These are phyloP conservation scores for Ophiosphaerella narmari DNA, from an alignment of 2,329 filamentous ascomycete genomes.

Conservation along the genomic window DNA sequence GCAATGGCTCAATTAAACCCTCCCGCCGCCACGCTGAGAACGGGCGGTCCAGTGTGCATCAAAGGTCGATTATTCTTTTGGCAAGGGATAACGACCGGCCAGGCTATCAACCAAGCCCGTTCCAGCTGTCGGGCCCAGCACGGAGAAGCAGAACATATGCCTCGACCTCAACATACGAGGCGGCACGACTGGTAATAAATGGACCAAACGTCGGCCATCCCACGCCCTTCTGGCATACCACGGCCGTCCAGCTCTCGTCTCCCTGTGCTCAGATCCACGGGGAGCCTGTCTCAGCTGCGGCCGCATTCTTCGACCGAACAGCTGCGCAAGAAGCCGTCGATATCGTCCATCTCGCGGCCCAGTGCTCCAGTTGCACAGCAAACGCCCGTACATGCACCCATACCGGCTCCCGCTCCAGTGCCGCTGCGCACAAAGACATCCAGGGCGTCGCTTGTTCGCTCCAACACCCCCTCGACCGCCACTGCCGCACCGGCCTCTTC, in stretches of 20 bases:
- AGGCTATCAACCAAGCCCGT: too few relatives aligned
- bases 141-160: too few relatives aligned
- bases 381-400: too few relatives aligned
- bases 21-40: constrained; percentile 15
- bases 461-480: constrained; percentile 25
- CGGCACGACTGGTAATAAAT: constrained; percentile 21
- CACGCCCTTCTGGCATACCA: constrained; percentile 50
- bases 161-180: too few relatives aligned
- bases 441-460: constrained; percentile 31
- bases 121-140: too few relatives aligned
- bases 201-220: constrained; percentile 38
- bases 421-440: constrained; percentile 41
- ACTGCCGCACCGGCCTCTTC: constrained; percentile 19
- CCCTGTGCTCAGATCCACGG: constrained; percentile 52
- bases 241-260: constrained; percentile 56
- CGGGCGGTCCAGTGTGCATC: not conserved
- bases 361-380: not conserved
- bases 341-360: constrained; percentile 29
- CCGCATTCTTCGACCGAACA: constrained; percentile 52
- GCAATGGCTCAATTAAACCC: constrained; percentile 5
- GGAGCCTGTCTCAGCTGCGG: constrained; percentile 48
- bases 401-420: constrained; percentile 8
- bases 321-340: constrained; percentile 38
- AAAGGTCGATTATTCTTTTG: too few relatives aligned
- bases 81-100: too few relatives aligned